Base-by-base conservation (phyloP, 1,139 yeast genomes). In the Suhomyces bolitotheri region DNA sequence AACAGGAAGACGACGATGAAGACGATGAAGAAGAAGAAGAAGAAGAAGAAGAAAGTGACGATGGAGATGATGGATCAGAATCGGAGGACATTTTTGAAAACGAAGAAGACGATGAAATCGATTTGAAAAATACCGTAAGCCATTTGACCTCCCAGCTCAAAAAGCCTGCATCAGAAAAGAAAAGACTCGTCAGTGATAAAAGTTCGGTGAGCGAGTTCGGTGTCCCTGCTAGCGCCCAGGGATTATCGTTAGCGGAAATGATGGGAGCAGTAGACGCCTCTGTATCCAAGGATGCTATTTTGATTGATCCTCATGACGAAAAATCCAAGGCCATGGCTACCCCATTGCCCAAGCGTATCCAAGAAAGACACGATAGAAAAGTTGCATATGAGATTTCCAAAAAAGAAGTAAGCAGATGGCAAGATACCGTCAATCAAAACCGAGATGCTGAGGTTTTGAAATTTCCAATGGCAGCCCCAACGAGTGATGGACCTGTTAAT, bases 341-440 rank as follows among this genome's bases (percentile, higher is more conserved):
- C 9, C 97, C 98, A 2, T 68, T 89, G 36, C 96, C 97, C 1
- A 78, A 78, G 49, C 76, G 95, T 48, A 82, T 92, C 38, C 96
- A 89, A 60, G 78, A 86, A 49, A 78, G 95, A 53, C 78, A 85
- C 47, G 96, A 90, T 50, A 78, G 98, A 54, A 74, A 73, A 43
- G 97, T 94, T 1, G 98, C 98, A 0, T 90, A 86, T 55, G 95
- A 86, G 37, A 76, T 92, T 21, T 80, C 96, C 33, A 88, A 82
- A 47, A 84, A 83, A 34, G 96, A 92, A 53, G 86, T 92, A 4
- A 73, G 80, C 41, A 85, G 83, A 60, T 92, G 98, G 97, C 78
- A 80, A 41, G 96, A 88, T 36, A 77, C 83, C 0, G 89, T 92
- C 10, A 79, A 80, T 45, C 74, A 78, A 38, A 84, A 87, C 50